Percentiles rank a stretch among this genome's conserved stretches.
Evolutionary conservation across 352 stramenopile genomes (phyloP).

Genomic region (Saprolegnia diclina): DNA sequence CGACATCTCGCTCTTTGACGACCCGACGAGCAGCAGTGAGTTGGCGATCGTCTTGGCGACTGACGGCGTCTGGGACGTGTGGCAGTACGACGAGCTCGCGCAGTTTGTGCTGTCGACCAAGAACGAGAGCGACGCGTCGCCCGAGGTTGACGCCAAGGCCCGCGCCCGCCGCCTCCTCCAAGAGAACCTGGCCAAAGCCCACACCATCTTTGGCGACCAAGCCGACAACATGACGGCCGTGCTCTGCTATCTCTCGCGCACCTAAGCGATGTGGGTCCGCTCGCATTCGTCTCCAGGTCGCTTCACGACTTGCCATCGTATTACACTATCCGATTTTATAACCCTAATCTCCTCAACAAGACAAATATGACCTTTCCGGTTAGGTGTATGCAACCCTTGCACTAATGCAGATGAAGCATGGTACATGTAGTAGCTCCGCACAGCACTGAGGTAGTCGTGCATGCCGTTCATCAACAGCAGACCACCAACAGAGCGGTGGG

Average conservation of each 20-base stretch:
- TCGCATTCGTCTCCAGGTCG: not conserved
- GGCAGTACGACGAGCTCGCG: slow-evolving; percentile 73
- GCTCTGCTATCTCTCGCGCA: slow-evolving; percentile 35
- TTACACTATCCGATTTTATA: no score
- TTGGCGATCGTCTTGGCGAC: slow-evolving; percentile 67
- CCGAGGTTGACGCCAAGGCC: slow-evolving; percentile 27
- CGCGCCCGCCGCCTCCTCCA: slow-evolving; percentile 42
- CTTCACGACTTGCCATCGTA: no score
- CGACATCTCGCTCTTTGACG: slow-evolving; percentile 33
- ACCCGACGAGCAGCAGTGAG: slow-evolving; percentile 33
- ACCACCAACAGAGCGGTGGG: no score
- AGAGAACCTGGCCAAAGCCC: slow-evolving; percentile 53
- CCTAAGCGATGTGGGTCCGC: not conserved
- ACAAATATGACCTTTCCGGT: no score
- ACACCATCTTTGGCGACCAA: slow-evolving; percentile 65
- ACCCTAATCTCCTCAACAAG: no score
- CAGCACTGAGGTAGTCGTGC: no score
- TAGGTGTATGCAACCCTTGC: no score
- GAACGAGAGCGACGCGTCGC: slow-evolving; percentile 29
- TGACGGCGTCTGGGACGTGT: slow-evolving; percentile 88
- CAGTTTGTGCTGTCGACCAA: slow-evolving; percentile 38
- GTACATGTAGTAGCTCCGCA: no score
- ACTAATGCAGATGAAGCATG: no score
- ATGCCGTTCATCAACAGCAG: no score
- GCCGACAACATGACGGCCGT: slow-evolving; percentile 88